phyloP scores from a whole-genome alignment of 225 moss, liverwort and hornwort genomes.

The Ulota crispa region DNA sequence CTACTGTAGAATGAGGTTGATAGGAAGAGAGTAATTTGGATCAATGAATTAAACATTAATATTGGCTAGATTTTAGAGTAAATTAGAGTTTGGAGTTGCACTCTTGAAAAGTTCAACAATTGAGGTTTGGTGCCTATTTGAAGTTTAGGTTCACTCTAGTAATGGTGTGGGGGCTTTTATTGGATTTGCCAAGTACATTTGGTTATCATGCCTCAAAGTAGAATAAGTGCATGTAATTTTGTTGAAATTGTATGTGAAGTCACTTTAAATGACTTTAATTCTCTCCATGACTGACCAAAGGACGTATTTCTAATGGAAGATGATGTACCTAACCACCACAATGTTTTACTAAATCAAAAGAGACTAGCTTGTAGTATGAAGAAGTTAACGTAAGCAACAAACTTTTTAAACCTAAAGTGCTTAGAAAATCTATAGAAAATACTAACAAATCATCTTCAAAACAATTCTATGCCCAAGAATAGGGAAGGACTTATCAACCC shows the following conservation, averaged over 20 bases:
- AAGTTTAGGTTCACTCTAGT: not conserved
- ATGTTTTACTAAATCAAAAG: not conserved
- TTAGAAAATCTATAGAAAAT: too few species aligned
- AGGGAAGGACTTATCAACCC: not conserved
- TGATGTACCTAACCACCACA: fast-evolving
- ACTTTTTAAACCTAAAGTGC: too few species aligned
- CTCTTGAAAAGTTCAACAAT: not conserved
- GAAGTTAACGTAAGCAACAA: not conserved
- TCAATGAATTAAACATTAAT: not conserved
- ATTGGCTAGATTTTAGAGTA: not conserved
- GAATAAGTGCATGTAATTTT: not conserved
- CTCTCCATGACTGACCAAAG: not conserved
- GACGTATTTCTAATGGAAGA: not conserved
- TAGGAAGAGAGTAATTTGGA: not conserved
- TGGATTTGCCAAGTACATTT: not conserved
- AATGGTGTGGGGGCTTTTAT: not conserved
- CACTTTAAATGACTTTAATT: not conserved
- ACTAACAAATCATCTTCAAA: too few species aligned
- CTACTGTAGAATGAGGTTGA: not conserved
- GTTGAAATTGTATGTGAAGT: not conserved
- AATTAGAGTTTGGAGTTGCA: fast-evolving
- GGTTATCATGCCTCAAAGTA: not conserved
- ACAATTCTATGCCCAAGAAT: not conserved
- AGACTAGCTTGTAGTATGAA: not conserved
- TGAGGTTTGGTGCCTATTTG: not conserved